phyloP scores from a whole-genome alignment of 179 eudicot species.

The Nepenthes alata region DNA sequence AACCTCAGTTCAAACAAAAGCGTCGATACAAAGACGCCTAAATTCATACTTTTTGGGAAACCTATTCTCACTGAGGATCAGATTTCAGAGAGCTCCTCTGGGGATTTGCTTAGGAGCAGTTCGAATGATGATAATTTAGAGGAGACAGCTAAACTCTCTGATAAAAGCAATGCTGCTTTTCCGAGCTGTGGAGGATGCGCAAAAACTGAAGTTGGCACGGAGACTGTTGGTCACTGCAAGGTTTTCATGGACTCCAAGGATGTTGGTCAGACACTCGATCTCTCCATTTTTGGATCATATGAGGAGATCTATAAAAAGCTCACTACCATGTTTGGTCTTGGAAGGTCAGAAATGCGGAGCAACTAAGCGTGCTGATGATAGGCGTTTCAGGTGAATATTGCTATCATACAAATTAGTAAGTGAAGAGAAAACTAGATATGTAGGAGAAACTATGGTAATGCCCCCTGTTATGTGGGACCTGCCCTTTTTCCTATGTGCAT shows the following conservation, averaged over 20 bases:
- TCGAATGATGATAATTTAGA: slow-evolving; percentile 15
- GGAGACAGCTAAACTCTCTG: slow-evolving; percentile 11
- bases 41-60: slow-evolving; percentile 68
- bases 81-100: slow-evolving; percentile 36
- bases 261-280: slow-evolving; percentile 50
- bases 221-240: slow-evolving; percentile 35
- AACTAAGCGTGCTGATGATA: slow-evolving; percentile 35
- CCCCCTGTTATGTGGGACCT: no score
- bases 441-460: no score
- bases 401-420: no score
- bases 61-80: slow-evolving; percentile 76
- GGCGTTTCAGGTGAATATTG: slow-evolving; percentile 39
- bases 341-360: slow-evolving; percentile 29
- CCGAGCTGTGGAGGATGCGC: slow-evolving; percentile 14
- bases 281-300: slow-evolving; percentile 53
- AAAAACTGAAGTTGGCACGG: slow-evolving; percentile 29
- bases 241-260: slow-evolving; percentile 46
- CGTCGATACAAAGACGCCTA: slow-evolving; percentile 23
- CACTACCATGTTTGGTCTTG: slow-evolving; percentile 52
- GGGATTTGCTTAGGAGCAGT: slow-evolving; percentile 24
- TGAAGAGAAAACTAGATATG: no score
- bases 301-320: slow-evolving; percentile 51
- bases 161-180: slow-evolving; percentile 11
- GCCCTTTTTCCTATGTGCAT: no score
- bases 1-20: slow-evolving; percentile 29